A percentile compares a stretch with the other conserved stretches of the same genome.
These are phyloP conservation scores for Auricularia sp. DNA, from an alignment of 768 basidiomycete genomes.

Conservation along the genomic window DNA sequence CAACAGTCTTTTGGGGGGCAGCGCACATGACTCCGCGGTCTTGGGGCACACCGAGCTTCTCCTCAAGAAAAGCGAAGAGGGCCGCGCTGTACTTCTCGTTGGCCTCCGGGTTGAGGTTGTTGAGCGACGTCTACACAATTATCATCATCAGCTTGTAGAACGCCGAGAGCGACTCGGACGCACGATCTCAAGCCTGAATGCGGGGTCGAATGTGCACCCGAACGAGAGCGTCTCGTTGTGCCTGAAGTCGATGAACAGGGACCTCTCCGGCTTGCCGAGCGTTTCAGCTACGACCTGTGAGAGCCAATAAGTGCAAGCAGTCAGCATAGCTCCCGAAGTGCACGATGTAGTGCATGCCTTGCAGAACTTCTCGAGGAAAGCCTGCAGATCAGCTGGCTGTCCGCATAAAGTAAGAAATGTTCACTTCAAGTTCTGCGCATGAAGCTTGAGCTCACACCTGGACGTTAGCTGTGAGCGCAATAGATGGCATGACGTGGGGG, in stretches of 20 bases:
- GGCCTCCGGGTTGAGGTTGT: constrained; percentile 36
- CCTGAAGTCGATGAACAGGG: constrained; percentile 43
- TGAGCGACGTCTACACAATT: constrained; percentile 40
- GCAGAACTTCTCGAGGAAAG: constrained; percentile 41
- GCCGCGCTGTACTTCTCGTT: constrained; percentile 46
- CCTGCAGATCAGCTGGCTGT: constrained; percentile 21
- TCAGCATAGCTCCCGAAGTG: neutral
- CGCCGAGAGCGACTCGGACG: constrained; percentile 16
- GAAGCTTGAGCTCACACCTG: constrained; percentile 13
- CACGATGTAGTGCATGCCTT: constrained; percentile 27
- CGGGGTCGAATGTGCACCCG: constrained; percentile 54
- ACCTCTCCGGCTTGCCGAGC: constrained; percentile 43
- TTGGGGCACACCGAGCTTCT: constrained; percentile 38
- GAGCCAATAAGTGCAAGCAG: too few relatives aligned
- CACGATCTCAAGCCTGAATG: constrained; percentile 49
- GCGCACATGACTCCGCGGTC: constrained; percentile 53
- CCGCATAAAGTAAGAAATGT: neutral
- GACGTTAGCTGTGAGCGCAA: constrained; percentile 31
- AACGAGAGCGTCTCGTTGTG: constrained; percentile 54
- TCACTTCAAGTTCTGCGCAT: neutral
- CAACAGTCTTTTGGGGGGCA: neutral
- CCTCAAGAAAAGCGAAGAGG: constrained; percentile 44
- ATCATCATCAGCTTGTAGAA: neutral
- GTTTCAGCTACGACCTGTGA: constrained; percentile 41
- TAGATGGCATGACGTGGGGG: constrained; percentile 23